These are phyloP conservation scores for Colletotrichum musicola DNA, from an alignment of 2,329 filamentous ascomycete genomes.

Conservation along the genomic window DNA sequence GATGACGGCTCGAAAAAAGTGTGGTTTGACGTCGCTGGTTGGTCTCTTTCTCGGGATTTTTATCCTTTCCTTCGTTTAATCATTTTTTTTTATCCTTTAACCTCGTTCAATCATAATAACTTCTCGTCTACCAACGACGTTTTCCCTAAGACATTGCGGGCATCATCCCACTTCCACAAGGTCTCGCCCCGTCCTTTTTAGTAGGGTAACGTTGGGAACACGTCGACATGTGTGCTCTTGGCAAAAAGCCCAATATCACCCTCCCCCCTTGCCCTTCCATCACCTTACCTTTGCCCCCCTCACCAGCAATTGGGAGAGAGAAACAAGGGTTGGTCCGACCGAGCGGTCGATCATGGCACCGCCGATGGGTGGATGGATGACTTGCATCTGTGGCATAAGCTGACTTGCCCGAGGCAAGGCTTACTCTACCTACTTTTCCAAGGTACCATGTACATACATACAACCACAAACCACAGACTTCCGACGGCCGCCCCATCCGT, in stretches of 20 bases:
- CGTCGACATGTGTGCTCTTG: neutral
- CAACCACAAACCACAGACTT: too few species aligned
- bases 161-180: neutral
- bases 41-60: too few species aligned
- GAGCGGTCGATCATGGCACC: slow-evolving; percentile 16
- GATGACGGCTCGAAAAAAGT: too few species aligned
- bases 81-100: too few species aligned
- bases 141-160: neutral
- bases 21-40: too few species aligned
- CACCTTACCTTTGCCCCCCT: neutral
- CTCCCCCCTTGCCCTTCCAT: neutral
- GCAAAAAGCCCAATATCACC: neutral
- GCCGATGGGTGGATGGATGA: slow-evolving; percentile 21
- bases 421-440: neutral
- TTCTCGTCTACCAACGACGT: too few species aligned
- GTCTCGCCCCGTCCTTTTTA: neutral
- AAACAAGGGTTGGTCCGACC: neutral
- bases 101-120: too few species aligned
- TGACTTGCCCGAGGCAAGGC: slow-evolving; percentile 20
- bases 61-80: too few species aligned
- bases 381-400: slow-evolving; percentile 36
- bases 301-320: too few species aligned
- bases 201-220: neutral
- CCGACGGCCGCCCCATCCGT: neutral
- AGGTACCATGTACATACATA: too few species aligned